Percentiles rank a stretch among this genome's conserved stretches.
Conservation (phyloP, 805 yeast species). For the Myxozyma neotropica region DNA sequence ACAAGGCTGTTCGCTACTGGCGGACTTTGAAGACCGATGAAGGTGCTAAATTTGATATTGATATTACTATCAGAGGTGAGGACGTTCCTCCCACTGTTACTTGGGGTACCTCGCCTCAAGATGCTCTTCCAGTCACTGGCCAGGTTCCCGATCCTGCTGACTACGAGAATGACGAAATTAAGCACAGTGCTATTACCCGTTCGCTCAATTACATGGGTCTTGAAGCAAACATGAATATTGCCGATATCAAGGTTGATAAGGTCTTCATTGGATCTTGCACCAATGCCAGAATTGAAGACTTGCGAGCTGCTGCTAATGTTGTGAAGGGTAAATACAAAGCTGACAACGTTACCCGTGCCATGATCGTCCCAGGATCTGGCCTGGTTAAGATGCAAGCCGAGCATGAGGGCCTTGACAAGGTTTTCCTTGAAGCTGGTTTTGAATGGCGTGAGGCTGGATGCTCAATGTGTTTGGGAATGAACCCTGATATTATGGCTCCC, state of each 20-base stretch:
- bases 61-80: constrained; percentile 73
- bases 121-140: constrained; percentile 92
- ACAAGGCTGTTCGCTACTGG: constrained; percentile 92
- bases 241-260: constrained; percentile 79
- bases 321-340: constrained; percentile 91
- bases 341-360: constrained; percentile 71
- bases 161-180: constrained; percentile 57
- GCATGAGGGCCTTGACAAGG: constrained; percentile 87
- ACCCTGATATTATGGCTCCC: constrained; percentile 94
- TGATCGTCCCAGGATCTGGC: constrained; percentile 98
- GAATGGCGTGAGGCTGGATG: constrained; percentile 99
- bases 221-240: constrained; percentile 74
- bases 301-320: constrained; percentile 91
- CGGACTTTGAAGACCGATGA: constrained; percentile 81
- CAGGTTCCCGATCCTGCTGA: constrained; percentile 86
- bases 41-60: constrained; percentile 86
- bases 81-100: constrained; percentile 96
- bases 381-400: constrained; percentile 92
- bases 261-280: constrained; percentile 98
- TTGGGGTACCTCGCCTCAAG: constrained; percentile 99
- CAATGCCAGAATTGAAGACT: constrained; percentile 94
- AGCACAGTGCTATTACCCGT: constrained; percentile 82
- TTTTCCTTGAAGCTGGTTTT: constrained; percentile 89
- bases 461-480: constrained; percentile 99
- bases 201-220: constrained; percentile 93